Conservation (phyloP, 2,329 filamentous ascomycete genomes). For the Fusarium denticulatum region DNA sequence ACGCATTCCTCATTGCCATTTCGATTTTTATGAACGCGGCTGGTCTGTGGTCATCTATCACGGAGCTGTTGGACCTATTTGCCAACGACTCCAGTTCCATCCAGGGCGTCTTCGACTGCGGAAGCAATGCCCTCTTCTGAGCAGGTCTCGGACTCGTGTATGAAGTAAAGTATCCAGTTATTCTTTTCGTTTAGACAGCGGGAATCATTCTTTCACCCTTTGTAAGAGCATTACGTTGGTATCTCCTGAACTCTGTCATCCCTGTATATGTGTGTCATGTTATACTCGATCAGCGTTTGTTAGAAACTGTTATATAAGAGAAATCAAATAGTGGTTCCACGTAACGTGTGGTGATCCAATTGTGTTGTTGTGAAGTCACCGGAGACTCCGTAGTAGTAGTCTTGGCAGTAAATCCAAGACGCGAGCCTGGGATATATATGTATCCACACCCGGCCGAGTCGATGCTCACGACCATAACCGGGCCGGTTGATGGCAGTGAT, state of each 20-base stretch:
- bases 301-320: conserved; percentile 45
- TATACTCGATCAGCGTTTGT: conserved; percentile 19
- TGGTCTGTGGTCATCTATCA: conserved; percentile 49
- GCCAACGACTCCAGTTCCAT: conserved; percentile 41
- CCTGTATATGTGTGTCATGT: conserved; percentile 43
- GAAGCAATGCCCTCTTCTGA: conserved; percentile 49
- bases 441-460: conserved; percentile 35
- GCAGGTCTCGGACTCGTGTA: conserved; percentile 15
- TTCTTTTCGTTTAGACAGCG: conserved; percentile 27
- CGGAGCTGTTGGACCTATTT: conserved; percentile 46
- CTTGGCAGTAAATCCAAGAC: conserved; percentile 31
- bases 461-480: conserved; percentile 1
- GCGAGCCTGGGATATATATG: conserved; percentile 8
- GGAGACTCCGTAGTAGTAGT: conserved; percentile 30
- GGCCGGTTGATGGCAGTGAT: conserved; percentile 6
- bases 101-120: conserved; percentile 48
- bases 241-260: conserved; percentile 8
- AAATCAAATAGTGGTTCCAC: conserved; percentile 42
- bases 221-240: conserved; percentile 29
- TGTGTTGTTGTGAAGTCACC: conserved; percentile 20
- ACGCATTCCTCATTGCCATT: conserved; percentile 46
- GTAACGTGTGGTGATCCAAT: conserved; percentile 15
- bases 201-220: conserved; percentile 17
- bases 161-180: conserved; percentile 17
- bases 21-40: conserved; percentile 50